Conservation (phyloP, 805 yeast species). For the Metschnikowia corniflorae region DNA sequence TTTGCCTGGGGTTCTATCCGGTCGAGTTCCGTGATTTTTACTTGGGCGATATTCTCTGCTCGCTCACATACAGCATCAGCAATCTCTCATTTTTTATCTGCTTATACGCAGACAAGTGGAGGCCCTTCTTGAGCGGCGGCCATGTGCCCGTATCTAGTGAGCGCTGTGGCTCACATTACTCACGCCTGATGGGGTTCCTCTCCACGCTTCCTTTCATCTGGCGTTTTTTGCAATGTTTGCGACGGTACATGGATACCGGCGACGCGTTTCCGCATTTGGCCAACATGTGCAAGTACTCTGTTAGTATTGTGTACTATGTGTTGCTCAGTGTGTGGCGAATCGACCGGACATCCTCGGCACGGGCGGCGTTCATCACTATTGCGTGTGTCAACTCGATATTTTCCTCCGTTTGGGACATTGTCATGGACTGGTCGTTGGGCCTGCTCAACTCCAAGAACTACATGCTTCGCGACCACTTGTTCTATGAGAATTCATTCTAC, state of each 20-base stretch:
- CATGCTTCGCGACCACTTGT: slow-evolving; percentile 68
- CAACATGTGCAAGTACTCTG: slow-evolving; percentile 73
- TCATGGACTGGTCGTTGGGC: slow-evolving; percentile 94
- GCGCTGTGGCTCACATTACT: slow-evolving; percentile 72
- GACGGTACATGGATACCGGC: slow-evolving; percentile 91
- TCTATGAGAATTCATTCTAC: slow-evolving; percentile 50
- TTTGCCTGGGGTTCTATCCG: slow-evolving; percentile 83
- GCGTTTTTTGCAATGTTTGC: slow-evolving; percentile 84
- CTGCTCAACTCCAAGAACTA: slow-evolving; percentile 58
- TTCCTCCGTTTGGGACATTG: slow-evolving; percentile 79
- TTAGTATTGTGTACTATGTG: slow-evolving; percentile 65
- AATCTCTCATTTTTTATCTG: slow-evolving; percentile 85
- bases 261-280: slow-evolving; percentile 97
- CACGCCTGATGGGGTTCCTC: slow-evolving; percentile 77
- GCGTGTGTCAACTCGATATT: slow-evolving; percentile 70
- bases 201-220: slow-evolving; percentile 82
- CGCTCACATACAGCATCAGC: slow-evolving; percentile 83
- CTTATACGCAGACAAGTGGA: slow-evolving; percentile 71
- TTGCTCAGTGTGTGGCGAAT: slow-evolving; percentile 78
- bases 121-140: slow-evolving; percentile 42
- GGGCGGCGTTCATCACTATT: slow-evolving; percentile 65
- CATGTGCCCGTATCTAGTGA: slow-evolving; percentile 20
- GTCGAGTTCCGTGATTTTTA: slow-evolving; percentile 95
- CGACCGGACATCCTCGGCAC: slow-evolving; percentile 35
- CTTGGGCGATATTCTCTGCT: slow-evolving; percentile 85